A percentile compares a stretch with the other conserved stretches of the same genome.
phyloP scores from a whole-genome alignment of 148 eudicot species.

The Spergularia bocconei region DNA sequence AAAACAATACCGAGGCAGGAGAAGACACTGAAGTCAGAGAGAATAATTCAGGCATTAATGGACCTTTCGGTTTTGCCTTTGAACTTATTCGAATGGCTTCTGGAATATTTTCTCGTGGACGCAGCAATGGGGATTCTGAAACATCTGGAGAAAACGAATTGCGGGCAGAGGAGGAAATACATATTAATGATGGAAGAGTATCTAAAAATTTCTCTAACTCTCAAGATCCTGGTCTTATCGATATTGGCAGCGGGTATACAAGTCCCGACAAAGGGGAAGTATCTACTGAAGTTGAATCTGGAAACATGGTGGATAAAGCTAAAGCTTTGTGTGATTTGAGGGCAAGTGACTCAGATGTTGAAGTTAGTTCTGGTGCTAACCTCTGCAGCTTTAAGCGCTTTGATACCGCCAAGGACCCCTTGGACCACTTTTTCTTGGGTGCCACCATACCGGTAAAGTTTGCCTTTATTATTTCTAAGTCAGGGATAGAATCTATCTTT shows the following conservation, averaged over 20 bases:
- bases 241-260: constrained; percentile 26
- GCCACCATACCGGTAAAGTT: constrained; percentile 48
- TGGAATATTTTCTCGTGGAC: constrained; percentile 80
- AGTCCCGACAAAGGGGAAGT: constrained; percentile 31
- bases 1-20: constrained; percentile 40
- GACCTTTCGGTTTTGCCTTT: constrained; percentile 71
- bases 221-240: constrained; percentile 38
- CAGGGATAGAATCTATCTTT: too few relatives aligned
- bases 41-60: constrained; percentile 51
- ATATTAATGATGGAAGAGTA: constrained; percentile 32
- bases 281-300: constrained; percentile 27
- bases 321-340: constrained; percentile 40
- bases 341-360: constrained; percentile 23
- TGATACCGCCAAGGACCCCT: constrained; percentile 83
- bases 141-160: constrained; percentile 39
- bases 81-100: constrained; percentile 74
- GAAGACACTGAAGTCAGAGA: constrained; percentile 43
- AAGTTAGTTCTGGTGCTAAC: constrained; percentile 26
- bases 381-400: constrained; percentile 67
- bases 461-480: not conserved
- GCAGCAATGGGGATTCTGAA: constrained; percentile 40
- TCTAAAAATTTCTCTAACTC: constrained; percentile 34
- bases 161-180: constrained; percentile 31
- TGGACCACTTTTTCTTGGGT: constrained; percentile 71
- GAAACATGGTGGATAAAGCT: constrained; percentile 32